Conservation (phyloP, 116 monocot species). For the Phalaenopsis hybrid region DNA sequence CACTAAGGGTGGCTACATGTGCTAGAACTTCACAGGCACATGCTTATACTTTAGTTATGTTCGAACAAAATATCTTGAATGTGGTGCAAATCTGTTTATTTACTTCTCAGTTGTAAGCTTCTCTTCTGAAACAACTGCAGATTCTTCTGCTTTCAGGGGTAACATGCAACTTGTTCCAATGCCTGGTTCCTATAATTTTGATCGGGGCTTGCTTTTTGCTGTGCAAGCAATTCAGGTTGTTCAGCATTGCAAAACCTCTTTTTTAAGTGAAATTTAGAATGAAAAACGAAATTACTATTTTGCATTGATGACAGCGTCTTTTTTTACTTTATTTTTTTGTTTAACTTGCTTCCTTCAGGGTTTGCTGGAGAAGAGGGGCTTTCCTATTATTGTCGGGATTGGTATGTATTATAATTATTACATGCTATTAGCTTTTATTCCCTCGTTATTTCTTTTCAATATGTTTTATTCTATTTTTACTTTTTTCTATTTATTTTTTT, state of each 20-base stretch:
- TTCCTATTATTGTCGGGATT: slow-evolving; percentile 95
- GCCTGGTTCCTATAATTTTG: slow-evolving; percentile 89
- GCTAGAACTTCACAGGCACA: not conserved
- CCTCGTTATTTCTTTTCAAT: too few relatives aligned
- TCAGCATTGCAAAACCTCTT: not conserved
- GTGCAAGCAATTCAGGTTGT: slow-evolving; percentile 96
- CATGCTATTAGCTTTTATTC: too few relatives aligned
- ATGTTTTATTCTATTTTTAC: too few relatives aligned
- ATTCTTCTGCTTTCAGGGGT: slow-evolving; percentile 69
- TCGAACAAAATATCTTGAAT: not conserved
- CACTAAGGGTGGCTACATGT: not conserved
- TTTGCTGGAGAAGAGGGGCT: slow-evolving; percentile 86
- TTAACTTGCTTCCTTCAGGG: slow-evolving; percentile 39
- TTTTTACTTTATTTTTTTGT: not conserved
- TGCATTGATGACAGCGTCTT: not conserved
- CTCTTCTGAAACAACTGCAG: slow-evolving; percentile 54
- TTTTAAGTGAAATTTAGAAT: not conserved
- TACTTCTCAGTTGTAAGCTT: slow-evolving; percentile 13
- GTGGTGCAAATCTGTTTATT: not conserved
- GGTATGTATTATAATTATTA: slow-evolving; percentile 27
- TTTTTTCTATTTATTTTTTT: too few relatives aligned
- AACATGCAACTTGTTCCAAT: slow-evolving; percentile 70
- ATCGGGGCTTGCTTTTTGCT: slow-evolving; percentile 89
- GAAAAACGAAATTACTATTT: not conserved
- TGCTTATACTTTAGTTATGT: not conserved